Conservation (phyloP, 208 protist species). For the Acanthamoeba royreba region DNA sequence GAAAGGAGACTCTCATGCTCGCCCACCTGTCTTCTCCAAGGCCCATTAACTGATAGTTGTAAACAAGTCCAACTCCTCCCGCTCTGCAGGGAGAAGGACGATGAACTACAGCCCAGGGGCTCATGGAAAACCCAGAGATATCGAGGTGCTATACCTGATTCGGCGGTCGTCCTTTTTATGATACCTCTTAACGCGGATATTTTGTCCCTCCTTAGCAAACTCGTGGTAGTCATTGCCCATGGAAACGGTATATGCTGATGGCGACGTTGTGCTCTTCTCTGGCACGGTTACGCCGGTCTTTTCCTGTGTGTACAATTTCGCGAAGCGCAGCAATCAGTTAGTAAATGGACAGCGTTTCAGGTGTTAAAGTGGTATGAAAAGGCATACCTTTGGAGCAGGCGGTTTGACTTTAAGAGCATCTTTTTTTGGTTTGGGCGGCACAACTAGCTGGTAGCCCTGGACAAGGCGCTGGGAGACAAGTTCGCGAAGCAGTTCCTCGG, state of each 20-base stretch:
- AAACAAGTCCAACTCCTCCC: background rate
- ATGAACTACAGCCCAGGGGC: too few relatives aligned
- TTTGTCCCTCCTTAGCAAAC: slow-evolving; percentile 34
- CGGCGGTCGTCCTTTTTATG: slow-evolving; percentile 38
- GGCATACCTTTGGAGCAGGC: background rate
- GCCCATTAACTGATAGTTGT: slow-evolving; percentile 33
- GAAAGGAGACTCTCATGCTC: background rate
- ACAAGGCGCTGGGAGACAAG: slow-evolving; percentile 73
- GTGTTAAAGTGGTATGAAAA: background rate
- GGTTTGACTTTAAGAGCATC: background rate
- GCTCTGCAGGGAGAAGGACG: background rate
- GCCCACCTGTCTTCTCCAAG: background rate
- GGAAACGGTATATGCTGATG: background rate
- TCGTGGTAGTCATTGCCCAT: slow-evolving; percentile 46
- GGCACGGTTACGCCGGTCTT: background rate
- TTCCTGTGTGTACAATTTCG: background rate
- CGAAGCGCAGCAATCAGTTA: too few relatives aligned
- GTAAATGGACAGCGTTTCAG: too few relatives aligned
- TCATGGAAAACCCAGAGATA: too few relatives aligned
- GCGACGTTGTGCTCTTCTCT: background rate
- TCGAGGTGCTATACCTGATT: background rate
- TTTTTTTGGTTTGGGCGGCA: background rate
- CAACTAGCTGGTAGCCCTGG: slow-evolving; percentile 70
- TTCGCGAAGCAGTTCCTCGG: slow-evolving; percentile 62
- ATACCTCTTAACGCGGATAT: slow-evolving; percentile 31